Evolutionary conservation across 345 rosid species (phyloP).

Genomic region (Citrus sinensis): DVS_A1.0 CM039169.1:190501-191000

Average conservation of each 20-base stretch:
- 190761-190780: not conserved
- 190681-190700: constrained; percentile 89
- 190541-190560: constrained; percentile 36
- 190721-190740: too few relatives aligned
- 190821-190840: constrained; percentile 84
- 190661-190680: constrained; percentile 83
- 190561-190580: not conserved
- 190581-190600: constrained; percentile 4
- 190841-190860: constrained; percentile 91
- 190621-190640: not conserved
- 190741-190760: not conserved
- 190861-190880: constrained; percentile 84
- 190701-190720: not conserved
- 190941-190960: constrained; percentile 11
- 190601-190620: constrained; percentile 6
- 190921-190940: constrained; percentile 90
- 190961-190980: not conserved
- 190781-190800: not conserved
- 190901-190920: constrained; percentile 80
- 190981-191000: not conserved
- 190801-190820: constrained; percentile 16
- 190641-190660: not conserved
- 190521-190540: not conserved
- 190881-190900: constrained; percentile 80
- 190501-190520: constrained; percentile 33